These are phyloP conservation scores for Mucor piriformis DNA, from an alignment of 371 early-diverging fungal species.

Conservation along the genomic window DNA sequence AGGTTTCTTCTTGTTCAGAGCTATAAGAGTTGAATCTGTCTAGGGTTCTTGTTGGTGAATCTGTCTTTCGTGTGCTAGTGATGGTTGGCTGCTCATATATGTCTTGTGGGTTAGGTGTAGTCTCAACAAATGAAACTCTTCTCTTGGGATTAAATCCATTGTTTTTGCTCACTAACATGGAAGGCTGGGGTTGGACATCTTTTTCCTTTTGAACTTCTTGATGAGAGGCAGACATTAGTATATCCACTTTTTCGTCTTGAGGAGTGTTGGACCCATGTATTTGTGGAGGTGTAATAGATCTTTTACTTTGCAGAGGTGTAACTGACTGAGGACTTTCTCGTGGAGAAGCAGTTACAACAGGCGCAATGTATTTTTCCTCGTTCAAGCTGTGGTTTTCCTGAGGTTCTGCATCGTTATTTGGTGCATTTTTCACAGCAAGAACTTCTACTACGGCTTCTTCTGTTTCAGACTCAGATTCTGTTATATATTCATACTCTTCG, in stretches of 20 bases:
- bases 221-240: not conserved
- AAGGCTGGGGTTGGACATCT: not conserved
- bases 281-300: too few species aligned
- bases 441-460: not conserved
- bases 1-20: slow-evolving; percentile 1
- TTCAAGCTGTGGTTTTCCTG: not conserved
- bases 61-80: not conserved
- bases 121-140: slow-evolving; percentile 13
- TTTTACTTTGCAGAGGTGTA: not conserved
- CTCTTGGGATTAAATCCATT: slow-evolving; percentile 8
- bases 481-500: slow-evolving; percentile 18
- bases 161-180: slow-evolving; percentile 5
- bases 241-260: slow-evolving; percentile 8
- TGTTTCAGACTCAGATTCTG: slow-evolving; percentile 19
- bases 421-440: not conserved
- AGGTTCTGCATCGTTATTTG: not conserved
- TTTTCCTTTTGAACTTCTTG: slow-evolving; percentile 2
- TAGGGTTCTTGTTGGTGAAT: not conserved
- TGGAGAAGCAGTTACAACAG: too few species aligned
- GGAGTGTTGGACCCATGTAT: not conserved
- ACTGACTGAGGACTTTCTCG: not conserved
- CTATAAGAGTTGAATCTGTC: not conserved
- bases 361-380: too few species aligned
- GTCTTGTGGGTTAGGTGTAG: not conserved
- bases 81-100: not conserved